phyloP scores from a whole-genome alignment of 805 yeast species.

The Lachancea kluyveri region DNA sequence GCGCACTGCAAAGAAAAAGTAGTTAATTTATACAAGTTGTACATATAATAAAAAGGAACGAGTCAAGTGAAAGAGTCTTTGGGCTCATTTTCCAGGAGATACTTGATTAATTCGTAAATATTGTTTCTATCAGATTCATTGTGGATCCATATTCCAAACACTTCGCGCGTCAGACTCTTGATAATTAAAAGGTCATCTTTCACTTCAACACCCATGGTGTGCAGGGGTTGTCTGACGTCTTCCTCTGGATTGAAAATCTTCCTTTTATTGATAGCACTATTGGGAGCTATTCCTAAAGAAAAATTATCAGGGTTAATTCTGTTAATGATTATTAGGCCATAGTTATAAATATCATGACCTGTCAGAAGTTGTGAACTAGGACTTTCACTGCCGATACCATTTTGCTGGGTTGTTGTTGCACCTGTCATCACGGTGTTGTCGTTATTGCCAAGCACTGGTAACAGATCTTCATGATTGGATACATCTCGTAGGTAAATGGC shows the following conservation, averaged over 20 bases:
- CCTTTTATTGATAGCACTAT: slow-evolving; percentile 39
- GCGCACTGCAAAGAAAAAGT: slow-evolving; percentile 24
- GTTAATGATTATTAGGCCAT: slow-evolving; percentile 66
- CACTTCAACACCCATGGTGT: slow-evolving; percentile 58
- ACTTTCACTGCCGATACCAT: slow-evolving; percentile 5
- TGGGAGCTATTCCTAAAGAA: slow-evolving; percentile 61
- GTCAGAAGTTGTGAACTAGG: slow-evolving; percentile 12
- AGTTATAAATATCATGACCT: slow-evolving; percentile 43
- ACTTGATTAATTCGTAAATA: slow-evolving; percentile 41
- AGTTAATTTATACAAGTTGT: neutral
- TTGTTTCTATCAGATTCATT: slow-evolving; percentile 60
- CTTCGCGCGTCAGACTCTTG: slow-evolving; percentile 59
- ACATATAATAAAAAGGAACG: slow-evolving; percentile 1
- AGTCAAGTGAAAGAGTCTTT: slow-evolving; percentile 27
- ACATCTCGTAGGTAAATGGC: slow-evolving; percentile 54
- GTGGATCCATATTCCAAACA: slow-evolving; percentile 75
- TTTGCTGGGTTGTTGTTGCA: slow-evolving; percentile 4
- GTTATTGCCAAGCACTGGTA: slow-evolving; percentile 22
- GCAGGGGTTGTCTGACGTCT: slow-evolving; percentile 27
- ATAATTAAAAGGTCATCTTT: slow-evolving; percentile 66
- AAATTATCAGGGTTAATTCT: slow-evolving; percentile 65
- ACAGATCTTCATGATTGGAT: slow-evolving; percentile 18
- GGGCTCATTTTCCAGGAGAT: slow-evolving; percentile 29
- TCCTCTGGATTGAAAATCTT: slow-evolving; percentile 30
- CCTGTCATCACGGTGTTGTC: slow-evolving; percentile 20